Evolutionary conservation across 345 rosid genomes (phyloP).

Genomic region (Syzygium aqueum): DNA sequence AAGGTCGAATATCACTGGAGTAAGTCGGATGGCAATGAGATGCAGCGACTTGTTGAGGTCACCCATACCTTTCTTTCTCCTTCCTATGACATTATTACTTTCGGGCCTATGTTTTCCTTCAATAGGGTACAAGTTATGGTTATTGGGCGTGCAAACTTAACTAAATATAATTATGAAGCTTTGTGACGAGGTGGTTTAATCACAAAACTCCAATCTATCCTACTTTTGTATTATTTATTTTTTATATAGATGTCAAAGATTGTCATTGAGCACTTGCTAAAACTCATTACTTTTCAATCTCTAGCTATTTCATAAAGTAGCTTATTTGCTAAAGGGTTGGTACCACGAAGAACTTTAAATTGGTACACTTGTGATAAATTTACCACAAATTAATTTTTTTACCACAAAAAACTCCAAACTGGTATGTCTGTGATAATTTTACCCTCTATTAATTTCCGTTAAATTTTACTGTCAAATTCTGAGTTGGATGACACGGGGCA

Average conservation of each 20-base stretch:
- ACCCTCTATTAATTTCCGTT: too few species aligned
- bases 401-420: too few species aligned
- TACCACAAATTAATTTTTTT: too few species aligned
- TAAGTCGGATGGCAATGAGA: background rate
- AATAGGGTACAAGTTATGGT: background rate
- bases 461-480: too few species aligned
- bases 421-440: too few species aligned
- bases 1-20: background rate
- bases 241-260: background rate
- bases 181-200: background rate
- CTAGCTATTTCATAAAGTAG: background rate
- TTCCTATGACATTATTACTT: background rate
- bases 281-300: too few species aligned
- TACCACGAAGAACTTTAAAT: too few species aligned
- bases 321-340: too few species aligned
- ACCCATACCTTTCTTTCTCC: background rate
- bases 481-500: too few species aligned
- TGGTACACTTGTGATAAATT: too few species aligned
- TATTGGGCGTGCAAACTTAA: background rate
- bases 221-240: background rate
- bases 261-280: background rate
- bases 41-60: background rate
- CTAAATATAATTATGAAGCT: background rate
- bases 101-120: background rate
- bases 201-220: background rate